Base-by-base conservation (phyloP, 1,284 basidiomycete species). In the Neolentinus lepideus region DNA sequence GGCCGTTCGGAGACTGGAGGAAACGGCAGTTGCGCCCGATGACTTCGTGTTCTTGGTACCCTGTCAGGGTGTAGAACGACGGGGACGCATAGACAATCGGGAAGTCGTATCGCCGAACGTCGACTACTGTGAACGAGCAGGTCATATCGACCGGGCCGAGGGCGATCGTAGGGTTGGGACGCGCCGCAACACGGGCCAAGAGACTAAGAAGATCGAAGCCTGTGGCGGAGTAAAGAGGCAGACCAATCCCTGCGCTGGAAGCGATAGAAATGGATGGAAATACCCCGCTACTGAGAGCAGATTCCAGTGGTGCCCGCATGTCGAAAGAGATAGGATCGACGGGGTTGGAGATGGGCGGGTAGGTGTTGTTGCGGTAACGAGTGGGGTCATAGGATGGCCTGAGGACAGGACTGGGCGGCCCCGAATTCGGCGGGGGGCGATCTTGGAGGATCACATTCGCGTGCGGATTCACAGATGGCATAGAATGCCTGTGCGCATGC, bases 121-220 rank as follows among this genome's bases (percentile, higher is more conserved):
- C 94, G 55, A 88, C 87, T 52, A 98, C 89, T 60, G 90, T 79
- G 68, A 98, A 98, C 9, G 90, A 84, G 66, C 92, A 94, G 2
- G 90, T 89, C 57, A 94, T 75, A 69, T 98, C 95, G 35, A 98
- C 91, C 0, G 95, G 92, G 9, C 95, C 95, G 19, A 98, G 80
- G 4, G 79, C 71, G 51, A 97, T 82, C 57, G 79, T 83, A 0
- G 92, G 92, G 62, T 89, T 80, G 0, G 85, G 84, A 1, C 94
- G 81, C 16, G 76, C 80, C 1, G 81, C 85, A 14, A 98, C 87
- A 11, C 91, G 80, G 3, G 86, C 79, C 22, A 98, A 77, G 36
- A 97, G 81, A 45, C 86, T 83, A 52, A 98, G 75, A 56, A 95
- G 79, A 67, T 98, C 94, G 61, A 97, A 95, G 6, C 95, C 95